Evolutionary conservation across 1,284 basidiomycete genomes (phyloP).

Genomic region (Cryptococcus hybrid): DNA sequence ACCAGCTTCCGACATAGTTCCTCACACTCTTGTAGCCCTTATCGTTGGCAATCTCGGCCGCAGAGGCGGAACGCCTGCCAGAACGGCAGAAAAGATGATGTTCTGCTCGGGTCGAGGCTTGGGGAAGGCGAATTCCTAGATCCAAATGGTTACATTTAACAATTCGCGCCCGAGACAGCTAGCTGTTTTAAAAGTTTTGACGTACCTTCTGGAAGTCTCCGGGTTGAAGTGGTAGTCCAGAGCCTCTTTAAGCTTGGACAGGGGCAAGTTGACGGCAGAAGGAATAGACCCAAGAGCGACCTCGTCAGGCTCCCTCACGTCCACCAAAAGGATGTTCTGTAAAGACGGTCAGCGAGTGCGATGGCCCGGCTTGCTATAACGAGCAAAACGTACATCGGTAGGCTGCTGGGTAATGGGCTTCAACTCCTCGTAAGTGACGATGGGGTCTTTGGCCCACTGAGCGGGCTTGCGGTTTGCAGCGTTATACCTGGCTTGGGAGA

Average conservation of each 20-base stretch:
- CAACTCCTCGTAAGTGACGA: constrained; percentile 76
- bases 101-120: constrained; percentile 76
- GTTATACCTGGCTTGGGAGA: constrained; percentile 10
- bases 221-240: constrained; percentile 58
- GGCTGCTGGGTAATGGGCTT: constrained; percentile 80
- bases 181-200: background rate
- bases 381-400: constrained; percentile 60
- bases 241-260: constrained; percentile 71
- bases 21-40: constrained; percentile 81
- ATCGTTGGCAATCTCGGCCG: constrained; percentile 76
- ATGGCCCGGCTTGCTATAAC: background rate
- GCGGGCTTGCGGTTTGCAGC: constrained; percentile 10
- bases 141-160: background rate
- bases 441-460: constrained; percentile 49
- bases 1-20: constrained; percentile 90
- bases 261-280: constrained; percentile 88
- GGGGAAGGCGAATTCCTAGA: constrained; percentile 68
- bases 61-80: constrained; percentile 78
- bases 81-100: constrained; percentile 85
- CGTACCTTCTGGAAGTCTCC: constrained; percentile 60
- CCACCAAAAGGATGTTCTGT: constrained; percentile 78
- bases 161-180: background rate
- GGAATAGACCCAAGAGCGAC: constrained; percentile 89
- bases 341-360: background rate
- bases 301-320: constrained; percentile 93